A percentile compares a stretch with the other conserved stretches of the same genome.
phyloP scores from a whole-genome alignment of 495 filamentous ascomycete genomes.

The Xylaria grammica region DNA sequence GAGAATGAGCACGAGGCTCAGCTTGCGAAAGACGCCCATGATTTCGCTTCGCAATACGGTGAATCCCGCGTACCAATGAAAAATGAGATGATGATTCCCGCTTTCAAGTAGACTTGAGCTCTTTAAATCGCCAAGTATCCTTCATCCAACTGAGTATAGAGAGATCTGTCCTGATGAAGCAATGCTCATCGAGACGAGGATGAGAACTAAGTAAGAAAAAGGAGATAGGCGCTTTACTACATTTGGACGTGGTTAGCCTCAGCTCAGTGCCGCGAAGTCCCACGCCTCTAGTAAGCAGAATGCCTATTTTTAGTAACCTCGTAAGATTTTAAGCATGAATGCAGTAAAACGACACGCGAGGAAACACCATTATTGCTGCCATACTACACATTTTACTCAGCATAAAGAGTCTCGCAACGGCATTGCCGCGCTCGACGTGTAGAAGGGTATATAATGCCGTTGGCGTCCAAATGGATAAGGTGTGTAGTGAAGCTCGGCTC shows the following conservation, averaged over 20 bases:
- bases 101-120: not conserved
- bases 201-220: slow-evolving; percentile 17
- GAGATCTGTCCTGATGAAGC: slow-evolving; percentile 23
- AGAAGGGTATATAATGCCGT: not conserved
- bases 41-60: slow-evolving; percentile 3
- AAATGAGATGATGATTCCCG: slow-evolving; percentile 3
- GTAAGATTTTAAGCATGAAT: slow-evolving; percentile 16
- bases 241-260: slow-evolving; percentile 18
- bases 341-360: slow-evolving; percentile 19
- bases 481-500: not conserved
- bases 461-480: too few species aligned
- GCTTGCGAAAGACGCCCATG: slow-evolving; percentile 23
- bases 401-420: slow-evolving; percentile 2
- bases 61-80: not conserved
- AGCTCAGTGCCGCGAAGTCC: not conserved
- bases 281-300: slow-evolving; percentile 16
- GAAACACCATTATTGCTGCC: not conserved
- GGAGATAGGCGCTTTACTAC: not conserved
- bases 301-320: slow-evolving; percentile 21
- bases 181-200: slow-evolving; percentile 4
- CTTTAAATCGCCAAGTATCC: not conserved
- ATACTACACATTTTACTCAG: slow-evolving; percentile 10
- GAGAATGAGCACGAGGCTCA: slow-evolving; percentile 19
- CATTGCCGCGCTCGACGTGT: not conserved
- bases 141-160: slow-evolving; percentile 1